Evolutionary conservation across 257 asterid genomes (phyloP), one percentile per base, ranked within the genome.

Genomic region (Prunella vulgaris): DNA sequence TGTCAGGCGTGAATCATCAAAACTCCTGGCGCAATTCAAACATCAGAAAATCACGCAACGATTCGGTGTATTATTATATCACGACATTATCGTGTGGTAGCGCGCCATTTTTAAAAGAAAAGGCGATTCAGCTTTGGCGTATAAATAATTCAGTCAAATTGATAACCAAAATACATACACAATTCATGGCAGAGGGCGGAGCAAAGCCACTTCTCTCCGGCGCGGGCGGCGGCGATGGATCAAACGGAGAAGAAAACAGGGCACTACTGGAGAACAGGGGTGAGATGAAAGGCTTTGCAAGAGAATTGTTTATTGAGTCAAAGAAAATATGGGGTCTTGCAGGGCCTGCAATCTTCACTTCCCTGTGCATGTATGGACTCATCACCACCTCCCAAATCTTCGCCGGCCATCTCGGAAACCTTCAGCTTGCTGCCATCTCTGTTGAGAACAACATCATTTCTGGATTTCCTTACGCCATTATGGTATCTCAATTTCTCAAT

Each of bases 341-440:
- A 17, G 90, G 69, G 30, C 96, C 96, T 2, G 84, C 90, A 42
- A 83, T 88, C 18, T 88, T 86, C 81, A 76, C 89, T 1, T 83
- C 85, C 25, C 51, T 83, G 24, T 83, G 90, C 72, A 87, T 78
- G 30, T 88, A 80, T 27, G 82, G 84, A 2, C 79, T 88, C 37
- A 85, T 84, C 2, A 84, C 89, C 17, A 54, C 81, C 62, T 83
- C 88, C 6, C 90, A 84, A 17, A 81, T 82, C 22, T 78, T 84
- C n/a, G 85, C 81, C 0, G 93, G 93, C 32, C 93, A 84, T 17
- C 70, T 84, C 5, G 84, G 90, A 2, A 86, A 80, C 58, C 27
- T 74, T 4, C 79, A 84, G 9, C 87, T 89, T 4, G 93, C 91
- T n/a, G 94, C 94, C 0, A 67, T 86, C 68, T 75, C 96, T 9